Evolutionary conservation across 768 basidiomycete genomes (phyloP).

Genomic region (Termitomyces bulborhizus): DNA sequence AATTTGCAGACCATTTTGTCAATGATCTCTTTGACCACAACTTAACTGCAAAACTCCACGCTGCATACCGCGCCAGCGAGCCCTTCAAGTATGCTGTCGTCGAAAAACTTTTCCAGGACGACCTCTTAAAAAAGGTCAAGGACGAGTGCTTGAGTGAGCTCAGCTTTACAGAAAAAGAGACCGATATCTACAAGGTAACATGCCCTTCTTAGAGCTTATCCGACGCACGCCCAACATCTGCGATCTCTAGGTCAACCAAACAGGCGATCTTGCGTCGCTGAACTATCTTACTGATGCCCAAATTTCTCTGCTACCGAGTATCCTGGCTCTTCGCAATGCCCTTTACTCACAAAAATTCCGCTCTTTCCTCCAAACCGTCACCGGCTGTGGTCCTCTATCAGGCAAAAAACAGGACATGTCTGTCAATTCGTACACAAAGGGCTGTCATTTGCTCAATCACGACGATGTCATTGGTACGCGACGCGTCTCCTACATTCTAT

Average conservation of each 20-base stretch:
- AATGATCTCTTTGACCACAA: constrained; percentile 50
- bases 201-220: constrained; percentile 1
- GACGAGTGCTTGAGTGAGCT: constrained; percentile 78
- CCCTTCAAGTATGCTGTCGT: constrained; percentile 85
- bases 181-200: constrained; percentile 92
- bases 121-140: constrained; percentile 72
- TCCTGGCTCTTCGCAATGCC: constrained; percentile 81
- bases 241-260: constrained; percentile 78
- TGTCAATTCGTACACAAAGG: constrained; percentile 84
- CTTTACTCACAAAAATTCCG: constrained; percentile 87
- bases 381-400: constrained; percentile 88
- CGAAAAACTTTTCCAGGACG: constrained; percentile 78
- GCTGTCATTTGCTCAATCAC: constrained; percentile 94
- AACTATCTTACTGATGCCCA: constrained; percentile 78
- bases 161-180: constrained; percentile 89
- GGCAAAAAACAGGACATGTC: constrained; percentile 94
- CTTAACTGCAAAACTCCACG: constrained; percentile 48
- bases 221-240: constrained; percentile 4
- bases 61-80: constrained; percentile 46
- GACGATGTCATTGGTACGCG: constrained; percentile 97
- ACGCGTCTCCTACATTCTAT: constrained; percentile 93
- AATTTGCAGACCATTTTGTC: constrained; percentile 37
- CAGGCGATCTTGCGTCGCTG: constrained; percentile 92
- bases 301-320: constrained; percentile 70
- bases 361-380: constrained; percentile 75